Evolutionary conservation across 805 yeast genomes (phyloP).

Genomic region (Saturnispora dispora): DNA sequence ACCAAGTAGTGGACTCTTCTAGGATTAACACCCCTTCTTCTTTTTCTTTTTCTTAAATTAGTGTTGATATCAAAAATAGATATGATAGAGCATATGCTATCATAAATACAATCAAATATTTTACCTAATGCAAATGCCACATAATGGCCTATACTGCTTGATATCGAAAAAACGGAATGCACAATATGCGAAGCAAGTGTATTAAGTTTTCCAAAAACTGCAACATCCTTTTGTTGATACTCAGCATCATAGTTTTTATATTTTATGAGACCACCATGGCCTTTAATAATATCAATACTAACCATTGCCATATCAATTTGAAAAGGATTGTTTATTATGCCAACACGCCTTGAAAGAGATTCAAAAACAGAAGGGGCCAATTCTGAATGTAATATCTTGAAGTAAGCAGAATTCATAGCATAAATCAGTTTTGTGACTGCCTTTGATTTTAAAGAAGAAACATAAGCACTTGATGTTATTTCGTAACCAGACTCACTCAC

Average conservation of each 20-base stretch:
- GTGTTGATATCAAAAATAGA: neutral
- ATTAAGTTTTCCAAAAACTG: conserved; percentile 1
- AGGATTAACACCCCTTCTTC: conserved; percentile 10
- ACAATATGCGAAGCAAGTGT: neutral
- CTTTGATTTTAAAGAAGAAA: neutral
- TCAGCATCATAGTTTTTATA: neutral
- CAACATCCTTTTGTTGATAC: neutral
- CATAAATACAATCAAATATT: neutral
- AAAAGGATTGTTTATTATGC: conserved; percentile 3
- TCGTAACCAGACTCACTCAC: conserved; percentile 1
- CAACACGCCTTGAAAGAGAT: conserved; percentile 9
- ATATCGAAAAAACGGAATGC: neutral
- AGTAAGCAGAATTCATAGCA: conserved; percentile 2
- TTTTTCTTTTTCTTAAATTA: conserved; percentile 5
- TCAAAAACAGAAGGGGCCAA: conserved; percentile 8
- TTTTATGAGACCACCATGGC: conserved; percentile 4
- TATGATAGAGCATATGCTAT: neutral
- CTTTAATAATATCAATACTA: conserved; percentile 14
- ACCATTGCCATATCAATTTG: conserved; percentile 23
- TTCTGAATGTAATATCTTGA: conserved; percentile 10
- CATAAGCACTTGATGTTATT: neutral
- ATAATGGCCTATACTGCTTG: neutral
- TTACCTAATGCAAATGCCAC: neutral
- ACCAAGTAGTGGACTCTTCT: conserved; percentile 24
- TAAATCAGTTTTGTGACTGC: neutral